Conservation (phyloP, 495 filamentous ascomycete species). For the Hypoxylon trugodes region DNA sequence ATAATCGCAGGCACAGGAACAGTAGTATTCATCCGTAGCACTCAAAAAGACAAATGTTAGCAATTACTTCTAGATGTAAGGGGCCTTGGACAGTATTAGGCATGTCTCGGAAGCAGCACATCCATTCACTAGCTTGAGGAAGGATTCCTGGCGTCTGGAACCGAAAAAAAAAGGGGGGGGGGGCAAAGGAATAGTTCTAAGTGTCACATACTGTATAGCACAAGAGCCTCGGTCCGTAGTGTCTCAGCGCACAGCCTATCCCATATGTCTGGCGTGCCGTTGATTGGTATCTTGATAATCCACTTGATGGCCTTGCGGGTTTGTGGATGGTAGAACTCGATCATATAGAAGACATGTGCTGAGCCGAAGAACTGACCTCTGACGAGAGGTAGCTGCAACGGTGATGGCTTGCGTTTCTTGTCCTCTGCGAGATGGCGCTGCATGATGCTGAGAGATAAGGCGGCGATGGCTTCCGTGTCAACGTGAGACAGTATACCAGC, state of each 20-base stretch:
- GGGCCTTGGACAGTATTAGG: too few relatives aligned
- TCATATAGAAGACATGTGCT: constrained; percentile 35
- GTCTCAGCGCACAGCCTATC: constrained; percentile 23
- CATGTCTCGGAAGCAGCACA: too few relatives aligned
- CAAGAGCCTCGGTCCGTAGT: constrained; percentile 32
- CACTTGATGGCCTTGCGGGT: constrained; percentile 18
- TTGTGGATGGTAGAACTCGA: constrained; percentile 9
- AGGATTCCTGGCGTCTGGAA: too few relatives aligned
- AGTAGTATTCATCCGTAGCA: constrained; percentile 22
- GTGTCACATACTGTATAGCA: too few relatives aligned
- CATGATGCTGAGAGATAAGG: constrained; percentile 21
- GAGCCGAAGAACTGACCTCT: constrained; percentile 28
- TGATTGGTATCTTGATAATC: constrained; percentile 37
- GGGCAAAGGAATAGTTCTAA: too few relatives aligned
- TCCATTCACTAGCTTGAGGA: too few relatives aligned
- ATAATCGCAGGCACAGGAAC: constrained; percentile 38
- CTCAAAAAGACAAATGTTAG: too few relatives aligned
- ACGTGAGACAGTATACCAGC: constrained; percentile 30
- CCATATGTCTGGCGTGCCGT: constrained; percentile 33
- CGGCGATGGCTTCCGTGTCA: constrained; percentile 29
- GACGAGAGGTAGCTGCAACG: constrained; percentile 22
- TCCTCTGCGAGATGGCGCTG: constrained; percentile 6
- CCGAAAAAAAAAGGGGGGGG: too few relatives aligned
- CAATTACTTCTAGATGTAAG: too few relatives aligned
- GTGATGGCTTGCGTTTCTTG: too few relatives aligned